Conservation (phyloP, 2,329 filamentous ascomycete genomes). For the Boeremia lycopersici region DNA sequence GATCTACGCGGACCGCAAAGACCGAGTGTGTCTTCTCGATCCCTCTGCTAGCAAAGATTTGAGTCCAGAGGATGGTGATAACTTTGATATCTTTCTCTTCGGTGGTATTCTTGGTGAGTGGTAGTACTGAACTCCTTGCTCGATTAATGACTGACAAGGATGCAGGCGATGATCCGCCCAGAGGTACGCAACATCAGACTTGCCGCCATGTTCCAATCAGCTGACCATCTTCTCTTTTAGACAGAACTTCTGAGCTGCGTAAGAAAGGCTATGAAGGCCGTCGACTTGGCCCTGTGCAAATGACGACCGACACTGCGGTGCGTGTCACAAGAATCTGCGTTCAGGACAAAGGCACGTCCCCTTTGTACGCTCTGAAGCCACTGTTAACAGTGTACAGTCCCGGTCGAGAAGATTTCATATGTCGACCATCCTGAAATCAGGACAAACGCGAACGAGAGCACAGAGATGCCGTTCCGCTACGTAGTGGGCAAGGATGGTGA, state of each 20-base stretch:
- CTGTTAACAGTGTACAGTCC: slow-evolving; percentile 59
- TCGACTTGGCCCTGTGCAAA: slow-evolving; percentile 87
- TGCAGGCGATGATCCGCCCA: slow-evolving; percentile 86
- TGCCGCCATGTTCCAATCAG: background rate
- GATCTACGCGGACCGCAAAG: slow-evolving; percentile 74
- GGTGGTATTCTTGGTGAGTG: slow-evolving; percentile 86
- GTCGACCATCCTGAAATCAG: slow-evolving; percentile 87
- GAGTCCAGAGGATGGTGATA: slow-evolving; percentile 78
- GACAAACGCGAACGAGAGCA: slow-evolving; percentile 90
- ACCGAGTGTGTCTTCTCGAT: slow-evolving; percentile 85
- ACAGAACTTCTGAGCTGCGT: slow-evolving; percentile 92
- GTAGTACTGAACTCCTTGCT: background rate
- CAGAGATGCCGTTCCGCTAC: slow-evolving; percentile 97
- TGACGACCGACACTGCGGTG: slow-evolving; percentile 98
- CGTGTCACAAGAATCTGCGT: slow-evolving; percentile 89
- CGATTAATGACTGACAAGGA: slow-evolving; percentile 29
- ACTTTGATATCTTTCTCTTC: slow-evolving; percentile 91
- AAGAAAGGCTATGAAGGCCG: slow-evolving; percentile 91
- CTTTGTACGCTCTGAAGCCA: background rate
- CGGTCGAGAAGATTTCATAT: slow-evolving; percentile 79
- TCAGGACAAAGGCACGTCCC: slow-evolving; percentile 73
- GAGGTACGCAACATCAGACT: slow-evolving; percentile 65
- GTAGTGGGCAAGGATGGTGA: slow-evolving; percentile 75
- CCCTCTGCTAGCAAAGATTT: slow-evolving; percentile 82
- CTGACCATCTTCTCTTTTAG: slow-evolving; percentile 54